phyloP scores from a whole-genome alignment of 1,284 basidiomycete species.

The Ustilago crameri region DNA sequence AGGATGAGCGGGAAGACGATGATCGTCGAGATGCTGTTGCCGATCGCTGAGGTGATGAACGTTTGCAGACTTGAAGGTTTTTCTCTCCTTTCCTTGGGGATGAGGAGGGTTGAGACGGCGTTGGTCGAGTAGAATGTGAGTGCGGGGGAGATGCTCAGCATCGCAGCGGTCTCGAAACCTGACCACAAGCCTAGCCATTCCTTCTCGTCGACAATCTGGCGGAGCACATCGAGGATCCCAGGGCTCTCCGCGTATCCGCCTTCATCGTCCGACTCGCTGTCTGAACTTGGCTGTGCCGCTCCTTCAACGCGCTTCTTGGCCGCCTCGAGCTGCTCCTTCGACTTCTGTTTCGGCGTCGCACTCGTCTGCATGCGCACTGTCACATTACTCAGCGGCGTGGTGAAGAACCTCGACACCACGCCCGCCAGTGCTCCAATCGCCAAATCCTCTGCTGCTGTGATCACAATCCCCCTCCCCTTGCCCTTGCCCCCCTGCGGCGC shows the following conservation, averaged over 20 bases:
- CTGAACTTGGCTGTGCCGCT: slow-evolving; percentile 24
- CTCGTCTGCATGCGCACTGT: slow-evolving; percentile 70
- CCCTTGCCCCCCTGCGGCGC: slow-evolving; percentile 19
- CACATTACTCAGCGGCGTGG: slow-evolving; percentile 71
- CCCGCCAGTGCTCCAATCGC: slow-evolving; percentile 70
- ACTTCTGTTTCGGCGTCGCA: slow-evolving; percentile 43
- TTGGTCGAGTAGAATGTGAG: slow-evolving; percentile 69
- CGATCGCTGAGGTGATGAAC: slow-evolving; percentile 70
- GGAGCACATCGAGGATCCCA: slow-evolving; percentile 57
- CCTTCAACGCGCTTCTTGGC: background rate
- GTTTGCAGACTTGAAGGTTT: slow-evolving; percentile 63
- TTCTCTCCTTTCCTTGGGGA: slow-evolving; percentile 48
- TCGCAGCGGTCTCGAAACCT: slow-evolving; percentile 67
- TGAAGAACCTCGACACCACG: slow-evolving; percentile 69
- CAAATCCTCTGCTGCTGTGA: slow-evolving; percentile 69
- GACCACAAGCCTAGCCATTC: slow-evolving; percentile 69
- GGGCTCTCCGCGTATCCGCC: slow-evolving; percentile 60
- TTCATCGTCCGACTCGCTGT: slow-evolving; percentile 63
- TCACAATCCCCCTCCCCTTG: slow-evolving; percentile 32
- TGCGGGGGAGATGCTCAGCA: slow-evolving; percentile 68
- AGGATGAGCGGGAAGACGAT: slow-evolving; percentile 70
- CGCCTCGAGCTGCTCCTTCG: slow-evolving; percentile 14
- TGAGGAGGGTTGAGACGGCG: slow-evolving; percentile 58
- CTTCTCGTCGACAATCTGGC: slow-evolving; percentile 68
- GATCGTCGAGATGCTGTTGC: slow-evolving; percentile 68